Percentiles rank a stretch among this genome's conserved stretches.
These are phyloP conservation scores for Apiotrichum akiyoshidainum DNA, from an alignment of 1,284 basidiomycete genomes.

Conservation along the genomic window DNA sequence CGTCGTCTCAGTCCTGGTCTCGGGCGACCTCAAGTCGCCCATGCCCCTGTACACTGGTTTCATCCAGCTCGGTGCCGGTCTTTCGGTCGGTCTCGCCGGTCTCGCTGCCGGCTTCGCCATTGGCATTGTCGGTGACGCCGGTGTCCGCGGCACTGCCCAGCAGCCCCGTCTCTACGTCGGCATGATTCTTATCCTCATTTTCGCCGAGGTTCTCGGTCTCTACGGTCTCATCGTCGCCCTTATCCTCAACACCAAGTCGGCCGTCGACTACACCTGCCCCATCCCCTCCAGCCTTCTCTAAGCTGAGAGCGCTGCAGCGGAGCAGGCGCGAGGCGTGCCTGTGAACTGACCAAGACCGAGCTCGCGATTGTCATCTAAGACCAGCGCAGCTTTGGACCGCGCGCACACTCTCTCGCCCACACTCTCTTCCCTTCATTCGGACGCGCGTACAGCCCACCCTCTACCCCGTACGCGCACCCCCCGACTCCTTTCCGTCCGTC, in stretches of 20 bases:
- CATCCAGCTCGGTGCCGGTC: constrained; percentile 83
- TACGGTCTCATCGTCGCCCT: constrained; percentile 59
- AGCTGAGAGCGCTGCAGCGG: background rate
- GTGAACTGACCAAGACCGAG: too few species aligned
- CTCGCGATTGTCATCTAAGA: background rate
- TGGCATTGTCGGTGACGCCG: constrained; percentile 93
- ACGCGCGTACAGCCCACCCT: background rate
- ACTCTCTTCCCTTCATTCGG: background rate
- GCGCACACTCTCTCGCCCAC: background rate
- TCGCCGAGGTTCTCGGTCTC: constrained; percentile 79
- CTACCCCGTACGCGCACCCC: background rate
- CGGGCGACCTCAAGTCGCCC: constrained; percentile 61
- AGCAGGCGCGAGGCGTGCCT: background rate
- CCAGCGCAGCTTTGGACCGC: too few species aligned
- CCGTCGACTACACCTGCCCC: constrained; percentile 31
- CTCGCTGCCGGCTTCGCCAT: constrained; percentile 88
- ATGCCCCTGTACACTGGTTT: constrained; percentile 77
- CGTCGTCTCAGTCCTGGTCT: constrained; percentile 86
- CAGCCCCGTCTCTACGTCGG: constrained; percentile 90
- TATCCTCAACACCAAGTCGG: constrained; percentile 56
- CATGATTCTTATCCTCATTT: constrained; percentile 79
- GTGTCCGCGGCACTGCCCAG: constrained; percentile 84
- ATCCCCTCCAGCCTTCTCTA: constrained; percentile 3
- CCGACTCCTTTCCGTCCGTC: background rate
- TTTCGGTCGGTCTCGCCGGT: constrained; percentile 77